Evolutionary conservation across 257 asterid species (phyloP).

Genomic region (Gentiana straminea): DNA sequence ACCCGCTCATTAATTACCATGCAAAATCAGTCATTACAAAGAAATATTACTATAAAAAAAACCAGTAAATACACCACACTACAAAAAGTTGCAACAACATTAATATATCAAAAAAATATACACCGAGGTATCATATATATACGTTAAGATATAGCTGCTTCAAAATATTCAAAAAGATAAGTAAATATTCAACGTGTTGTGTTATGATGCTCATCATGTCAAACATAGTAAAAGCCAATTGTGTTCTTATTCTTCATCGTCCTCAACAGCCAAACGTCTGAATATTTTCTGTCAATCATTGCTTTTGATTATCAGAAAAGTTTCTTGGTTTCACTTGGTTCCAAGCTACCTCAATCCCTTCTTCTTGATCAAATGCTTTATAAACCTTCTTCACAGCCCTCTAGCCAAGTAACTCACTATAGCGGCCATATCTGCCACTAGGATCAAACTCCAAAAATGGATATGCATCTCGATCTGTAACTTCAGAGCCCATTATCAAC

Average conservation of each 20-base stretch:
- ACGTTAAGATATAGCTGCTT: no score
- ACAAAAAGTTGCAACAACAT: no score
- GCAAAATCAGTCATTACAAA: no score
- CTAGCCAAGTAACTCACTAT: slow-evolving; percentile 55
- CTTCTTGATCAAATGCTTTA: slow-evolving; percentile 71
- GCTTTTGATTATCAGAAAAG: slow-evolving; percentile 33
- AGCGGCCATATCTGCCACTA: slow-evolving; percentile 57
- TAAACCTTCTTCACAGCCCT: slow-evolving; percentile 70
- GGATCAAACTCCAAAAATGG: slow-evolving; percentile 57
- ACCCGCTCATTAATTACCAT: no score
- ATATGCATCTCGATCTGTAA: slow-evolving; percentile 32
- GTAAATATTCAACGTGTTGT: no score
- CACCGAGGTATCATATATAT: no score
- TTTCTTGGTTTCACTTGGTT: slow-evolving; percentile 56
- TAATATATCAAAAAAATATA: no score
- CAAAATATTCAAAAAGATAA: no score
- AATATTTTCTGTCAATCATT: slow-evolving; percentile 45
- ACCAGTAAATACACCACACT: no score
- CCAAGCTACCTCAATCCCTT: slow-evolving; percentile 87
- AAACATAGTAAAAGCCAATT: slow-evolving; percentile 43
- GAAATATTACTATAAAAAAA: no score
- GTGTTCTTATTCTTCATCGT: slow-evolving; percentile 38
- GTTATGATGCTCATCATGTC: slow-evolving; percentile 44
- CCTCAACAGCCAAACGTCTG: slow-evolving; percentile 49
- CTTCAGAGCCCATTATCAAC: slow-evolving; percentile 19